Conservation (phyloP, 768 basidiomycete genomes). For the Mycena maculata region DNA sequence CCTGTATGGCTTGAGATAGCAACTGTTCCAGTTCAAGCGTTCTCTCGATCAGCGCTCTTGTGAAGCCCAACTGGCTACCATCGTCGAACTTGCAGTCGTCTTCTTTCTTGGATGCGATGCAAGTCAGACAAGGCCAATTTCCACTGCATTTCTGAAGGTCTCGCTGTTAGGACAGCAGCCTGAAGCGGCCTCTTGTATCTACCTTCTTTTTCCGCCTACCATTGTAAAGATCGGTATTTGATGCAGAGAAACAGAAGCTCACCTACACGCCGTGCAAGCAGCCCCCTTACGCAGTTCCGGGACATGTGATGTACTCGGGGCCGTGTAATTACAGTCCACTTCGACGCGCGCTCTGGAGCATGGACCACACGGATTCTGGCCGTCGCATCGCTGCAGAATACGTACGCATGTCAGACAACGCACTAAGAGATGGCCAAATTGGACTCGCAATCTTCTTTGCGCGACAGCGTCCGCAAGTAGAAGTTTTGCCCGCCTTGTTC, state of each 20-base stretch:
- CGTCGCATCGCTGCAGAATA: slow-evolving; percentile 26
- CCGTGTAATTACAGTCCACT: slow-evolving; percentile 20
- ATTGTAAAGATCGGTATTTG: background rate
- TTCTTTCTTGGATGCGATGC: slow-evolving; percentile 32
- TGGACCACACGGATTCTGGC: slow-evolving; percentile 22
- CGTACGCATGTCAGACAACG: background rate
- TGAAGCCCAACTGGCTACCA: slow-evolving; percentile 33
- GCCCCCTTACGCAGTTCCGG: slow-evolving; percentile 34
- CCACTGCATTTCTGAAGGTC: slow-evolving; percentile 26
- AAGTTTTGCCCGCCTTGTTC: slow-evolving; percentile 20
- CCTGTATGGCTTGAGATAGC: slow-evolving; percentile 25
- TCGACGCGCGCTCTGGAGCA: slow-evolving; percentile 25
- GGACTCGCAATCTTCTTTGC: slow-evolving; percentile 30
- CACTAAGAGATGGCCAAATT: background rate
- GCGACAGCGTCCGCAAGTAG: slow-evolving; percentile 29
- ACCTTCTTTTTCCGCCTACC: slow-evolving; percentile 35
- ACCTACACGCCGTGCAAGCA: slow-evolving; percentile 34
- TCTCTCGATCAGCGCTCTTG: slow-evolving; percentile 33
- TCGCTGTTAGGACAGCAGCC: background rate
- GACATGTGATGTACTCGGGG: background rate
- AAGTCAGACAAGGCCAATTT: slow-evolving; percentile 31
- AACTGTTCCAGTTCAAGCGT: slow-evolving; percentile 32
- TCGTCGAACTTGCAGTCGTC: slow-evolving; percentile 35
- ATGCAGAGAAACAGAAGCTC: background rate
- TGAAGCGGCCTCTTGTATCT: slow-evolving; percentile 42